Percentiles rank a stretch among this genome's conserved stretches.
Evolutionary conservation across 2,329 filamentous ascomycete genomes (phyloP).

Genomic region (Fusarium luffae): DNA sequence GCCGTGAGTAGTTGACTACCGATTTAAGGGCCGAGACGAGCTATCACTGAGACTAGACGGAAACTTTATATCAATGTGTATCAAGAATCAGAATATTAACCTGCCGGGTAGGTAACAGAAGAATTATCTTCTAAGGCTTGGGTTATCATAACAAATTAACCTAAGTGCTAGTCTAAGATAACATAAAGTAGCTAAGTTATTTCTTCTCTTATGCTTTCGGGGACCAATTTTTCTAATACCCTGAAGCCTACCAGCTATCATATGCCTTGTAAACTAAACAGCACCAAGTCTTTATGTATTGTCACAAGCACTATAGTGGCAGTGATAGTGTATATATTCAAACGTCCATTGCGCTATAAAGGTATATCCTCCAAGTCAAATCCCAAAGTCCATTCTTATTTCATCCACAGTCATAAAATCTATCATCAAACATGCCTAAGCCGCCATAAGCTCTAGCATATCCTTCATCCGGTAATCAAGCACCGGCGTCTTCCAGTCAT

Average conservation of each 20-base stretch:
- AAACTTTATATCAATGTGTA: neutral
- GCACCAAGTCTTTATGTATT: neutral
- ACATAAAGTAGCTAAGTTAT: neutral
- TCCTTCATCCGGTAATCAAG: constrained; percentile 72
- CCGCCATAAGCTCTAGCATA: constrained; percentile 64
- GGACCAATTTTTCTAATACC: neutral
- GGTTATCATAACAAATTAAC: neutral
- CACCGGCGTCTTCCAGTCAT: constrained; percentile 72
- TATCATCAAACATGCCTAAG: constrained; percentile 6
- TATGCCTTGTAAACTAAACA: neutral
- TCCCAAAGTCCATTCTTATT: constrained; percentile 5
- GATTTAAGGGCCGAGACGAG: neutral
- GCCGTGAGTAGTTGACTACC: neutral
- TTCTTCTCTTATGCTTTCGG: neutral
- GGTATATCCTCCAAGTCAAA: constrained; percentile 31
- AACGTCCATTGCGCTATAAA: constrained; percentile 10
- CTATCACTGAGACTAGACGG: neutral
- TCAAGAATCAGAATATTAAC: neutral
- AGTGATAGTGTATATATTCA: neutral
- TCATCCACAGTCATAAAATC: constrained; percentile 13
- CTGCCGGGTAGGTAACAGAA: neutral
- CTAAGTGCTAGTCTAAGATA: neutral
- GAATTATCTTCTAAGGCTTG: neutral
- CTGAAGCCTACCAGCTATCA: neutral
- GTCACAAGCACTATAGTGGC: neutral